Base-by-base conservation (phyloP, 371 early-diverging fungal genomes). In the Lichtheimia ornata region DNA sequence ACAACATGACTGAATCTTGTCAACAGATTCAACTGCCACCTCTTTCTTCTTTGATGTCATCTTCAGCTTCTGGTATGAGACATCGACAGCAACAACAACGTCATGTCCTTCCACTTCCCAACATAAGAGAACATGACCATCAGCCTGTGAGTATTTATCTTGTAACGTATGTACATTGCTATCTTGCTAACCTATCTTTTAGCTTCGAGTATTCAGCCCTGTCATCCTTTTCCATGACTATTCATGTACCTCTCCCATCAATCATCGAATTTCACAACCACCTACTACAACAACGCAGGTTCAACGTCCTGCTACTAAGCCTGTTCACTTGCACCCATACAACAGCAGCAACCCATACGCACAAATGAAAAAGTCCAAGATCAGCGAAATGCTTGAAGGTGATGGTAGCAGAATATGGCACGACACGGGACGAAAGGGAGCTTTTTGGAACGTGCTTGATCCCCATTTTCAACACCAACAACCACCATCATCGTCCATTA, bases 201-300 rank as follows among this genome's bases (percentile, higher is more conserved):
- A 58, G 59, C 20, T 53, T 28, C 64, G 59, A 45, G 49, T 55
- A 6, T 69, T 69, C 27, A 50, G 62, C 14, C 69, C 69, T 54
- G 59, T 69, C 35, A 58, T 69, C 35, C 42, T 69, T 5, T 69
- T 69, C 25, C 69, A 69, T 25, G 58, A 67, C 42, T 45, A 65
- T 24, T 41, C 63, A 15, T 43, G 47, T 44, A 50, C 13, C 30
- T 35, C 35, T 6, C 35, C 35, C 11, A 35, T 35, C 35, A 35
- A 35, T 35, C 35, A 35, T 35, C 35, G 35, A 35, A 35, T 35
- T 11, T 35, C 35, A 11, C 35, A 35, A 11, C 11, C 35, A 45
- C 25, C 35, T 41, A 28, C 22, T 22, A 22, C 22, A 22, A 22
- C 56, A 13, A 22, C 56, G 5, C 44, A 45, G 11, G 5, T 50